Evolutionary conservation across 202 grass and related monocot genomes (phyloP), one percentile per base, ranked within the genome.

Genomic region (Hordeum pubiflorum): DNA sequence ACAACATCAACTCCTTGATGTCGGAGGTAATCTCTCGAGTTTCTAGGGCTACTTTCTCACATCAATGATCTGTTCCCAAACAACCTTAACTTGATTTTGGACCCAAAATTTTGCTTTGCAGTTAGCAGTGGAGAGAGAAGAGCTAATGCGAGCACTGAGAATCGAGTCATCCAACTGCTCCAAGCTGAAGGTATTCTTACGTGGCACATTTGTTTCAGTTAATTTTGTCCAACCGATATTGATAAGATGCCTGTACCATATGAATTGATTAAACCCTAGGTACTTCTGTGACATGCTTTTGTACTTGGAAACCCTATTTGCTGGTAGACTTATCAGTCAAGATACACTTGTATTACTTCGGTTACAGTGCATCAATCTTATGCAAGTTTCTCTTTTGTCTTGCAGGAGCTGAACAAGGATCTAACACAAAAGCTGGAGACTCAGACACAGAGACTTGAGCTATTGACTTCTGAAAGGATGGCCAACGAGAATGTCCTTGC

Each of bases 81-180:
- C 29, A 71, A 81, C 58, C 44, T 63, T 57, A 41, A 69, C 26
- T 73, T 81, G 64, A 59, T 71, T 74, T 85, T 68, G n/a, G 27
- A 66, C 40, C 66, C 37, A 73, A 38, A 82, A 55, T 74, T 87
- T 69, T 24, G 11, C 67, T 76, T 86, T 90, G 55, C 92, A 99
- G 97, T 87, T 99, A 79, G 87, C 93, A 63, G 91, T 99, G 87
- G 97, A 99, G 87, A 96, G 93, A 89, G 97, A 93, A 43, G 93
- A 93, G 85, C 75, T 99, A 79, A 74, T 93, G 71, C 85, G 72
- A 55, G 97, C 87, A 72, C 48, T 99, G 76, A 99, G 87, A 91
- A 99, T 99, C 4, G 92, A 96, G 63, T 99, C 93, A 61, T 93
- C 93, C 58, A 99, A 99, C 89, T 99, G 97, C 85, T 93, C 91